Evolutionary conservation across 345 rosid genomes (phyloP), one percentile per base, ranked within the genome.

Genomic region (Ceriops zippeliana): DNA sequence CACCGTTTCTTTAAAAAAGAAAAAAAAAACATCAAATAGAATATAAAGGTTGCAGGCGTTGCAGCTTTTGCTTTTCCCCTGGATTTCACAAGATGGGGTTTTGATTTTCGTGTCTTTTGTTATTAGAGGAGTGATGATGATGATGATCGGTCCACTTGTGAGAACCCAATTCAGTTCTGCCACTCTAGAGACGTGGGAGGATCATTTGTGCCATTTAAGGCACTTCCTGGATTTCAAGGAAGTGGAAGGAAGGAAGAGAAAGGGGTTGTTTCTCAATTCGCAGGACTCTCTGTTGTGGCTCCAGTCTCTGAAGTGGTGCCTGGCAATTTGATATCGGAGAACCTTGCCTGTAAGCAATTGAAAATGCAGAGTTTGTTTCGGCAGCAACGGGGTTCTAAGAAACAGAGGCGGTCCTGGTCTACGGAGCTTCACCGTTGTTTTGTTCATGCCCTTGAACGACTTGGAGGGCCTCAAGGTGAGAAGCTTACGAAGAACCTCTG

Each of bases 341-440:
- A 26, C 57, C 63, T 42, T 70, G 58, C 31, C 49, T 65, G 46
- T 28, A 63, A 63, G 65, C 73, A 64, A 75, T 53, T 63, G 37
- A 81, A 76, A 81, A 60, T 76, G 26, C 76, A 68, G 63, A 71
- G 51, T 60, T 66, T 60, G 52, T 47, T 77, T 3, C 68, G 38
- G 37, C 61, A 54, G n/a, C 81, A 72, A 52, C 83, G 65, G 38
- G 67, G 72, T 70, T 24, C 37, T 67, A 85, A 84, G 90, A 89
- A 92, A 63, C 92, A 82, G 69, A 77, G 96, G 70, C 74, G 96
- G 54, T 85, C 82, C 74, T 92, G 98, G 96, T 86, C 98, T 24
- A 87, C 89, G 9, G 90, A 88, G 51, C 92, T 92, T 57, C 98
- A 86, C 72, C 81, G 84, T 26, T 83, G 83, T 52, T 92, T 92